These are phyloP conservation scores for Candida saitoana DNA, from an alignment of 805 yeast genomes.

Conservation along the genomic window DNA sequence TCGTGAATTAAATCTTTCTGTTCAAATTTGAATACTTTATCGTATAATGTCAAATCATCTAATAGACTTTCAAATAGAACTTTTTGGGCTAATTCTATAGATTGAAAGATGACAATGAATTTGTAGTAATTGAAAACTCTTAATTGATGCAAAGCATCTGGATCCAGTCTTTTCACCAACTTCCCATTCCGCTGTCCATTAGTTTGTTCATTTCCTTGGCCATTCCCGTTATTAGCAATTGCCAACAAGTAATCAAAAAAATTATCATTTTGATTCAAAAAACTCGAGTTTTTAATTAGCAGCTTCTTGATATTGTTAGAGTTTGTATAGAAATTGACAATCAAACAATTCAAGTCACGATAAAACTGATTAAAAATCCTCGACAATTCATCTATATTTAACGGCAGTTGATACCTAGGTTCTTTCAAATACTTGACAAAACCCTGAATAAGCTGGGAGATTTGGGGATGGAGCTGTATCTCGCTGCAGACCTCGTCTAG, in stretches of 20 bases:
- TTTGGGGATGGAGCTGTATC: slow-evolving; percentile 24
- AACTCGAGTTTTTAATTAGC: slow-evolving; percentile 26
- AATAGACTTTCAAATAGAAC: slow-evolving; percentile 21
- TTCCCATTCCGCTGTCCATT: slow-evolving; percentile 36
- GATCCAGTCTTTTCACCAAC: slow-evolving; percentile 33
- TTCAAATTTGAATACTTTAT: slow-evolving; percentile 37
- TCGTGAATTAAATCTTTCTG: slow-evolving; percentile 35
- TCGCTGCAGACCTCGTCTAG: slow-evolving; percentile 21
- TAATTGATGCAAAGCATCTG: slow-evolving; percentile 34
- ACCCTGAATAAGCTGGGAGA: slow-evolving; percentile 20
- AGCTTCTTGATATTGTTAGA: slow-evolving; percentile 37
- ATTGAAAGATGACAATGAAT: slow-evolving; percentile 28
- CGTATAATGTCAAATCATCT: slow-evolving; percentile 29
- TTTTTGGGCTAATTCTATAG: slow-evolving; percentile 32
- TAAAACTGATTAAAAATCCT: slow-evolving; percentile 31
- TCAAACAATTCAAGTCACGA: slow-evolving; percentile 34
- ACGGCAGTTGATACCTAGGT: slow-evolving; percentile 41
- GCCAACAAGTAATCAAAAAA: slow-evolving; percentile 39
- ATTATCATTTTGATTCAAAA: slow-evolving; percentile 26
- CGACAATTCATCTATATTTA: slow-evolving; percentile 32
- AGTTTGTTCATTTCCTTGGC: background rate
- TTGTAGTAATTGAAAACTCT: slow-evolving; percentile 40
- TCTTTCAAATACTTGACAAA: slow-evolving; percentile 36
- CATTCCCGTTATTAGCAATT: slow-evolving; percentile 19
- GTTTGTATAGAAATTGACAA: slow-evolving; percentile 30